Conservation (phyloP, 2,329 filamentous ascomycete species). For the Fusarium circinatum region DNA sequence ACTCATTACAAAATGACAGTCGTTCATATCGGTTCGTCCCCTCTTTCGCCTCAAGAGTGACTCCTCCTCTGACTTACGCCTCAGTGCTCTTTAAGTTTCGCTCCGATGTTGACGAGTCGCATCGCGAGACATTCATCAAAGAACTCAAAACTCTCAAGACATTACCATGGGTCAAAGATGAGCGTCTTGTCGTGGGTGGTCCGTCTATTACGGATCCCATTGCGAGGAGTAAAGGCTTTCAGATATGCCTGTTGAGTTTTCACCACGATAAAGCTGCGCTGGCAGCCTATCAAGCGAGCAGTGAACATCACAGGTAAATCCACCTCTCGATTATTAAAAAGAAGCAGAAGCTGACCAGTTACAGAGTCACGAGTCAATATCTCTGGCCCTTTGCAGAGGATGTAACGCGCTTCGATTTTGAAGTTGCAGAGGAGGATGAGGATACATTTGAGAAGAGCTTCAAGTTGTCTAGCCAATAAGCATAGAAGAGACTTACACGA, state of each 20-base stretch:
- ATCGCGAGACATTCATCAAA: conserved; percentile 56
- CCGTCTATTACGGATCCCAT: conserved; percentile 63
- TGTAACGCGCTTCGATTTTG: conserved; percentile 64
- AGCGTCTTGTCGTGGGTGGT: conserved; percentile 62
- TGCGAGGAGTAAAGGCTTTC: conserved; percentile 63
- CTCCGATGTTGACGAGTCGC: conserved; percentile 52
- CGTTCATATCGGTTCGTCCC: conserved; percentile 48
- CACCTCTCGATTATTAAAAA: fast-evolving
- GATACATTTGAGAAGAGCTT: conserved; percentile 34
- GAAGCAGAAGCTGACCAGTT: background rate
- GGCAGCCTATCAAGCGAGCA: conserved; percentile 62
- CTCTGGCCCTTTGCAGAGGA: conserved; percentile 65
- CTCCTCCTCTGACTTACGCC: background rate
- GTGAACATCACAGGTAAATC: conserved; percentile 61
- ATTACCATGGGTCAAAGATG: conserved; percentile 59
- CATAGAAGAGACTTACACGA: background rate
- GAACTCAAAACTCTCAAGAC: conserved; percentile 61
- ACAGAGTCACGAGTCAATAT: conserved; percentile 61
- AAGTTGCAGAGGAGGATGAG: conserved; percentile 56
- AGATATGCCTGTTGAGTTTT: conserved; percentile 63
- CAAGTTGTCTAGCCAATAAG: background rate
- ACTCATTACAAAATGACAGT: conserved; percentile 44
- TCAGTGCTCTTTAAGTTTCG: conserved; percentile 63
- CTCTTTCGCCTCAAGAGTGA: background rate
- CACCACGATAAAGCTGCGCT: conserved; percentile 58